phyloP scores from a whole-genome alignment of 305 asterid genomes.

The Fraxinus floribunda region DNA sequence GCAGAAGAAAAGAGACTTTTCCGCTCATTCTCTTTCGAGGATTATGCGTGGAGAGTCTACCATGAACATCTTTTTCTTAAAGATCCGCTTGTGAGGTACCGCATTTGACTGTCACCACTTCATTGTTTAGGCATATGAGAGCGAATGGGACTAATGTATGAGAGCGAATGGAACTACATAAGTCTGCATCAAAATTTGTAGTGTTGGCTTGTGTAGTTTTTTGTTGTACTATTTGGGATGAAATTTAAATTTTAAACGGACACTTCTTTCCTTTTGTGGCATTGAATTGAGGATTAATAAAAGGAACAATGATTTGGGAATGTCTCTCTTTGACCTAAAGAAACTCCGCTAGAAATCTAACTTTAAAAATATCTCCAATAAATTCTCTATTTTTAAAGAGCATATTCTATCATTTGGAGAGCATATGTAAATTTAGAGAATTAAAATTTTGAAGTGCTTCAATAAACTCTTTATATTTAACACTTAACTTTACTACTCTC shows the following conservation, averaged over 20 bases:
- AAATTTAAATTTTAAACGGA: too few species aligned
- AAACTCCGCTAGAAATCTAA: too few species aligned
- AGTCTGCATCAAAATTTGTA: neutral
- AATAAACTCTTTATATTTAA: too few species aligned
- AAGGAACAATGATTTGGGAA: too few species aligned
- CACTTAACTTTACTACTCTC: too few species aligned
- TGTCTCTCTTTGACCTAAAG: too few species aligned
- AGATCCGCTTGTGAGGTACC: constrained; percentile 57
- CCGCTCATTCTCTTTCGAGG: constrained; percentile 55
- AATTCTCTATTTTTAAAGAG: too few species aligned
- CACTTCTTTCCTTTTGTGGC: neutral
- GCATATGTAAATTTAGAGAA: too few species aligned
- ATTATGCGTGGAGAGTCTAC: constrained; percentile 74
- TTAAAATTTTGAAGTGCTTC: too few species aligned
- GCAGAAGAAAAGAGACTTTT: constrained; percentile 32
- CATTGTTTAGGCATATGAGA: neutral
- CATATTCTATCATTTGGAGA: too few species aligned
- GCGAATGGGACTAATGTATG: neutral
- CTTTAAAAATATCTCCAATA: too few species aligned
- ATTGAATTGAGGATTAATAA: too few species aligned
- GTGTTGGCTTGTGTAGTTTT: neutral
- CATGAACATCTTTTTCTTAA: constrained; percentile 49
- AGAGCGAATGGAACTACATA: neutral
- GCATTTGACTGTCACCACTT: constrained; percentile 19
- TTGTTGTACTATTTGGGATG: neutral